Evolutionary conservation across 768 basidiomycete genomes (phyloP).

Genomic region (Agrocybe pediades): DNA sequence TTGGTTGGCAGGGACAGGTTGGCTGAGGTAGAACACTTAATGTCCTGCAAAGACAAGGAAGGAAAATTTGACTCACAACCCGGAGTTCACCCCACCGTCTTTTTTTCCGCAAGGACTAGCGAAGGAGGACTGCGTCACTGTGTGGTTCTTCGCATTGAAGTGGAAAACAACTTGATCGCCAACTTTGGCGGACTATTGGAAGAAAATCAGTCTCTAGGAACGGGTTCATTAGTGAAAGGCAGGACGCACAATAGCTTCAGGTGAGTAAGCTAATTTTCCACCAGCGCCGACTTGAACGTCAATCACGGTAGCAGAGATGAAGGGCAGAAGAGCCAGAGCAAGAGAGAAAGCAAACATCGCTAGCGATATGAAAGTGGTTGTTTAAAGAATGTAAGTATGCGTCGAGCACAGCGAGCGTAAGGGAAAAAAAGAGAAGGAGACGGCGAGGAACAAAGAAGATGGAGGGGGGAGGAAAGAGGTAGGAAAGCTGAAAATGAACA

Average conservation of each 20-base stretch:
- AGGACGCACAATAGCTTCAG: conserved; percentile 52
- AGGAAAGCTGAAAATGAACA: neutral
- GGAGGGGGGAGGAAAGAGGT: conserved; percentile 25
- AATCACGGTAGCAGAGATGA: conserved; percentile 49
- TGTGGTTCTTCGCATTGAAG: conserved; percentile 61
- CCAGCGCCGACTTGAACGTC: conserved; percentile 56
- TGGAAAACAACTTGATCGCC: conserved; percentile 67
- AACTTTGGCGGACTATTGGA: conserved; percentile 40
- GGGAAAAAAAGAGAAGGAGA: conserved; percentile 14
- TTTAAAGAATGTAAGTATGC: conserved; percentile 19
- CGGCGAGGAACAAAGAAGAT: conserved; percentile 25
- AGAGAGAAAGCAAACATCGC: conserved; percentile 49
- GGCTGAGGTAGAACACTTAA: conserved; percentile 28
- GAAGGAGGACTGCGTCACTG: conserved; percentile 53
- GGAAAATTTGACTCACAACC: conserved; percentile 46
- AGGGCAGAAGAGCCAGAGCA: conserved; percentile 50
- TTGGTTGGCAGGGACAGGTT: conserved; percentile 53
- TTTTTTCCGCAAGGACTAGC: conserved; percentile 53
- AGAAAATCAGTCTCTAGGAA: neutral
- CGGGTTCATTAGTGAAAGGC: too few species aligned
- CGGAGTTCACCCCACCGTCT: conserved; percentile 56
- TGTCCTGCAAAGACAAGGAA: conserved; percentile 1
- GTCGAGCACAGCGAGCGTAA: conserved; percentile 22
- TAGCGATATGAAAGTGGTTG: conserved; percentile 35
- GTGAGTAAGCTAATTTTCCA: conserved; percentile 44